Base-by-base conservation (phyloP, 306 rosid genomes). In the Ochetophila trinervis region DNA sequence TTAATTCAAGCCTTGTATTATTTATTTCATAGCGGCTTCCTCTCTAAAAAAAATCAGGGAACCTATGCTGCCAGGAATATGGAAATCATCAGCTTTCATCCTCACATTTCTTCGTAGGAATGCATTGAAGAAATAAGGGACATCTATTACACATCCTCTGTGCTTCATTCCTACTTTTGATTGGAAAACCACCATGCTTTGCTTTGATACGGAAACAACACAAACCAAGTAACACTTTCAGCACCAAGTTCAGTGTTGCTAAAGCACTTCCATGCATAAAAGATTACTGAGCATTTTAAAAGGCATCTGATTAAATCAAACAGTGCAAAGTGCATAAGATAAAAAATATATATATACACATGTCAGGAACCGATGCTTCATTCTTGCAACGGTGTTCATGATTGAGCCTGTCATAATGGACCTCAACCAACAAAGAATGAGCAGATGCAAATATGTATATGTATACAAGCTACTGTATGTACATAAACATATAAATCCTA, bases 351-450 rank as follows among this genome's bases (percentile, higher is more conserved):
- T 69, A 64, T 78, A 67, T 60, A 76, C 59, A 64, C 72, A 59
- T 71, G 71, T 48, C 69, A 74, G n/a, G n/a, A 72, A 74, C 73
- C 75, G 68, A 47, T 22, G 56, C 55, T 54, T 68, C 74, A 71
- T 72, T 83, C 62, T 48, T 69, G 45, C 44, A 68, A 47, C 36
- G 69, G 69, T 60, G 63, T 53, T 66, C 66, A 50, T 52, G 78
- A 73, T 58, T 32, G 62, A 56, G 63, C 64, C 47, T 5, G 45
- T 68, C 73, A 63, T 57, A 83, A 76, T 53, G 81, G 63, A 63
- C 65, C 49, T 68, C 67, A 62, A 60, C 80, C 86, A 57, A 57
- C 76, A 81, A 83, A 82, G 80, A 86, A 80, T 68, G 72, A n/a
- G 76, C 78, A 77, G 80, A 68, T 60, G 76, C 75, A 71, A 75